A percentile compares a stretch with the other conserved stretches of the same genome.
Evolutionary conservation across 2,329 filamentous ascomycete species (phyloP).

Genomic region (Ophiostoma populinum): DNA sequence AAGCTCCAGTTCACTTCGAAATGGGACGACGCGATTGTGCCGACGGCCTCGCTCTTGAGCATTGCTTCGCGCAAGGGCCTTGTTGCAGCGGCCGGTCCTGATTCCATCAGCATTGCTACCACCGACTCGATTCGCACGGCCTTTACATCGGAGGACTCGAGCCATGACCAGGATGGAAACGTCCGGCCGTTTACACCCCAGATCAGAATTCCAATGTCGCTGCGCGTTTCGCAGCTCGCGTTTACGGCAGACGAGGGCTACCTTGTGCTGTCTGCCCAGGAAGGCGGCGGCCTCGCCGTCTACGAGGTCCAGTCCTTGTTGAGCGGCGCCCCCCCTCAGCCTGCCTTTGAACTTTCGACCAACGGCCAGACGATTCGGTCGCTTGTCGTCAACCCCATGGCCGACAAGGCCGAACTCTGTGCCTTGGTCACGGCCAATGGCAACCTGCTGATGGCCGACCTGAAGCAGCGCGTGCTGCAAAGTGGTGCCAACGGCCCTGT

Average conservation of each 20-base stretch:
- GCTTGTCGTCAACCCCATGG: conserved; percentile 63
- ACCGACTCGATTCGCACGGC: conserved; percentile 65
- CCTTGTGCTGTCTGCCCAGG: conserved; percentile 66
- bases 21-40: conserved; percentile 61
- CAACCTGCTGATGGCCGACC: conserved; percentile 66
- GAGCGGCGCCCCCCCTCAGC: conserved; percentile 37
- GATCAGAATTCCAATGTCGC: conserved; percentile 52
- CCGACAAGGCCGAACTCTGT: conserved; percentile 55
- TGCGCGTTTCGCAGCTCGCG: conserved; percentile 68
- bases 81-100: conserved; percentile 73
- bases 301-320: conserved; percentile 56
- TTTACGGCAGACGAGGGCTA: conserved; percentile 85
- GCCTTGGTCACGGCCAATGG: conserved; percentile 68
- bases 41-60: conserved; percentile 68
- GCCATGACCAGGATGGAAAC: conserved; percentile 39
- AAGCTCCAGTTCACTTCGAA: conserved; percentile 65
- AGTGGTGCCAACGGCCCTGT: conserved; percentile 41
- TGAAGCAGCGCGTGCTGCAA: conserved; percentile 47
- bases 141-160: conserved; percentile 32
- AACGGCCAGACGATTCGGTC: conserved; percentile 57
- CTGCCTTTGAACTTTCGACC: conserved; percentile 61
- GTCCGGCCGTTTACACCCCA: conserved; percentile 57
- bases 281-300: conserved; percentile 64
- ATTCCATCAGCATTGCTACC: conserved; percentile 56
- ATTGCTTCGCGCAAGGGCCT: conserved; percentile 67